Evolutionary conservation across 768 basidiomycete genomes (phyloP), one percentile per base, ranked within the genome.

Genomic region (Tubosaeta brunneosetosa): DNA sequence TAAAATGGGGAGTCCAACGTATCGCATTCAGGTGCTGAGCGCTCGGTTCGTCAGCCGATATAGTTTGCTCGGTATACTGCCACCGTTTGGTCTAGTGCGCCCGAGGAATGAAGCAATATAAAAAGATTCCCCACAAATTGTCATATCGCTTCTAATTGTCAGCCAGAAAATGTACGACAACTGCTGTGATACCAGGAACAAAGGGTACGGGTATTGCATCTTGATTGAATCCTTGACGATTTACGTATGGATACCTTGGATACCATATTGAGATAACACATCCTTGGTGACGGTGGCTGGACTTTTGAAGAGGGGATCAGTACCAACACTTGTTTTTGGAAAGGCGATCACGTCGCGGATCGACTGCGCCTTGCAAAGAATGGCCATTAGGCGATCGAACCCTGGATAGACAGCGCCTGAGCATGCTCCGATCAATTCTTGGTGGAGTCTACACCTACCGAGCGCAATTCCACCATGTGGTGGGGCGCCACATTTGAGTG

Each of bases 321-420:
- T 79, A 6, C 94, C 94, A 53, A 74, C 81, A 37, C 83, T 81
- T 8, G 88, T 87, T 75, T 97, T 97, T 9, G 94, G 94, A 74
- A 97, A 97, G 17, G 94, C 94, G 58, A 97, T 95, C 58, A 97
- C 94, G 62, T 97, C 93, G 55, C 92, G 80, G 60, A 97, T 97
- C 36, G 92, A 92, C 53, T 81, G 79, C 4, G 91, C 81, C 56
- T 84, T 82, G 74, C 91, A 94, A 3, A 97, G 78, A 57, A 94
- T 93, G 12, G 93, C 79, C 83, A 97, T 88, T 55, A 97, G 74
- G 32, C 94, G 83, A 76, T 97, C 94, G 59, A 97, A 91, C 43
- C 94, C 94, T 94, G 67, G 19, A 56, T 43, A 43, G 5, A 53
- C 44, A 33, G 44, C 47, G 32, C 27, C 43, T 61, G 17, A 51